A percentile compares a stretch with the other conserved stretches of the same genome.
These are phyloP conservation scores for Ustilago tritici DNA, from an alignment of 1,284 basidiomycete species.

Conservation along the genomic window DNA sequence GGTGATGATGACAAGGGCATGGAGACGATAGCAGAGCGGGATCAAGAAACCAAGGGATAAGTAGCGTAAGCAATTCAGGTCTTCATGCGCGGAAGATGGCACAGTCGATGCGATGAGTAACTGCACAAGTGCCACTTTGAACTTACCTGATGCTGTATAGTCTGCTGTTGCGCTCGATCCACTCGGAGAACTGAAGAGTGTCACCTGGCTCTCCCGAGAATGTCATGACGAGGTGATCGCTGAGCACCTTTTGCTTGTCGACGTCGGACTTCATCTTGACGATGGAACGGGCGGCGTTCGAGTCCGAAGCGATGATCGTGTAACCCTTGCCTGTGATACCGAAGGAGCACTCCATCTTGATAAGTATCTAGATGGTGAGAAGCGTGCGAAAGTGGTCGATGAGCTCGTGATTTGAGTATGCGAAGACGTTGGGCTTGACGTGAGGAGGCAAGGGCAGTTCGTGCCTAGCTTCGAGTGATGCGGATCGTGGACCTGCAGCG, in stretches of 20 bases:
- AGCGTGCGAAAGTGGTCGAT: background rate
- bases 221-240: conserved; percentile 93
- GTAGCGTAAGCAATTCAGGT: background rate
- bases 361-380: background rate
- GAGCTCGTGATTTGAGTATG: background rate
- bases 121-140: background rate
- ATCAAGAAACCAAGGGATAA: background rate
- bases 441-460: background rate
- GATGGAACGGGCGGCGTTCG: conserved; percentile 87
- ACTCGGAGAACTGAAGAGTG: conserved; percentile 96
- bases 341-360: conserved; percentile 72
- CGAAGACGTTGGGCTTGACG: background rate
- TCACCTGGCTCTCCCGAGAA: conserved; percentile 94
- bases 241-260: conserved; percentile 94
- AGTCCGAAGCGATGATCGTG: conserved; percentile 80
- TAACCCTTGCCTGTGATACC: conserved; percentile 71
- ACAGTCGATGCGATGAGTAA: background rate
- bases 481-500: background rate
- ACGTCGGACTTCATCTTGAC: conserved; percentile 97
- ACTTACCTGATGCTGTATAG: conserved; percentile 90
- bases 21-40: background rate
- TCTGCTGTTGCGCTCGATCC: conserved; percentile 91
- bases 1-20: background rate
- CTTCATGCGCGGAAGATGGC: background rate
- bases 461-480: background rate